These are phyloP conservation scores for Microstroma glucosiphilum DNA, from an alignment of 1,284 basidiomycete genomes.

Conservation along the genomic window DNA sequence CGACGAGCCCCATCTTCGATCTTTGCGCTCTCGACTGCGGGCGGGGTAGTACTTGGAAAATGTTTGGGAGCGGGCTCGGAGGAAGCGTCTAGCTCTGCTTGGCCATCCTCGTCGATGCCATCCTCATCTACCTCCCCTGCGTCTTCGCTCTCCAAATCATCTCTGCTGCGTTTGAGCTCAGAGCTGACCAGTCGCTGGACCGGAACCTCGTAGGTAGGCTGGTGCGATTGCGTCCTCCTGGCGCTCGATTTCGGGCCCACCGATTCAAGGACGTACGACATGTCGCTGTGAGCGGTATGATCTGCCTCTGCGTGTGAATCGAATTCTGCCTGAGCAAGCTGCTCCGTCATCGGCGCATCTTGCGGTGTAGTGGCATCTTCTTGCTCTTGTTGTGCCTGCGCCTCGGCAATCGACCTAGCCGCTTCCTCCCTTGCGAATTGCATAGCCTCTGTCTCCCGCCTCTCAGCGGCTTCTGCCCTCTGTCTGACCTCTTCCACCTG, in stretches of 20 bases:
- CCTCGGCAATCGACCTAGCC: background rate
- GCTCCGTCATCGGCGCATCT: background rate
- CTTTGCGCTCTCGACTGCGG: too few relatives aligned
- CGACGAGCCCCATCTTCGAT: too few relatives aligned
- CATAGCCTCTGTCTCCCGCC: background rate
- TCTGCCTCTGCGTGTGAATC: constrained; percentile 1
- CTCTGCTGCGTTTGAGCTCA: background rate
- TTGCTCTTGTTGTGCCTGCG: background rate
- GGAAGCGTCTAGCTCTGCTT: background rate
- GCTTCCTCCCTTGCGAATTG: background rate
- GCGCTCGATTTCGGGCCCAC: background rate
- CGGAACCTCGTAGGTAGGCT: background rate
- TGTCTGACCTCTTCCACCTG: background rate
- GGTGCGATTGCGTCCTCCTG: background rate
- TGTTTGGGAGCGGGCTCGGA: background rate
- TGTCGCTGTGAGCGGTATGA: background rate
- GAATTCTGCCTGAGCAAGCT: background rate
- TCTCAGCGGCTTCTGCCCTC: constrained; percentile 1
- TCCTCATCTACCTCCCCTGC: background rate
- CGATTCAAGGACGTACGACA: background rate
- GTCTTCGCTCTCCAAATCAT: background rate
- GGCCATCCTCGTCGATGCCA: background rate
- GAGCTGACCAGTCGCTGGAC: background rate
- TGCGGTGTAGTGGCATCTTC: background rate
- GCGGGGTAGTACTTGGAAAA: too few relatives aligned